Conservation (phyloP, 306 rosid species). For the Prunus kanzakura region DNA sequence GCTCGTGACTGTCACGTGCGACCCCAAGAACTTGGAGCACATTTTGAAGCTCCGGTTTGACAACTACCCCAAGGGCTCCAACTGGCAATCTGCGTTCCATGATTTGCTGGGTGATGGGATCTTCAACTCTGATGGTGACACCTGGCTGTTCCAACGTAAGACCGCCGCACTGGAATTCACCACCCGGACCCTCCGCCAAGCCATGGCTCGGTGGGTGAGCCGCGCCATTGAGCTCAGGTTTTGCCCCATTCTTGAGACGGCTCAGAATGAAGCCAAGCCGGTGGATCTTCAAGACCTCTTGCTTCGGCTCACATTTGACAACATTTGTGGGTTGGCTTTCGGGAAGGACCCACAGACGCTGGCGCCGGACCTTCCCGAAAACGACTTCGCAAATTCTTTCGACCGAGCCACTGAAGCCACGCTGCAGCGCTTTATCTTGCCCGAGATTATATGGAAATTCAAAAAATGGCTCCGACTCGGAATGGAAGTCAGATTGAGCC, state of each 20-base stretch:
- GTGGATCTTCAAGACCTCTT: conserved; percentile 83
- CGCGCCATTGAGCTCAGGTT: conserved; percentile 72
- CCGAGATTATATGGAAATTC: conserved; percentile 40
- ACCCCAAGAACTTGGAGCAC: conserved; percentile 81
- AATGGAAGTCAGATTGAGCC: conserved; percentile 57
- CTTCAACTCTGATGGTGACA: conserved; percentile 85
- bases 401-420: conserved; percentile 56
- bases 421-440: conserved; percentile 45
- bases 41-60: conserved; percentile 77
- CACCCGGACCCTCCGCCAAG: conserved; percentile 85
- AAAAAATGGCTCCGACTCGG: conserved; percentile 54
- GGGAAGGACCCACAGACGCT: conserved; percentile 78
- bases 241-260: conserved; percentile 57
- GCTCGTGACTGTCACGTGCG: conserved; percentile 89
- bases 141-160: conserved; percentile 88
- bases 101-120: conserved; percentile 84
- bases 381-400: conserved; percentile 44
- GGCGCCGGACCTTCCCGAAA: conserved; percentile 35
- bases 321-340: conserved; percentile 86
- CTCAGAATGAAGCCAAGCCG: conserved; percentile 33
- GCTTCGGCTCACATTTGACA: conserved; percentile 86
- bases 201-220: conserved; percentile 96
- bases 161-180: conserved; percentile 92
- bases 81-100: conserved; percentile 79
- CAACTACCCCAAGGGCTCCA: conserved; percentile 90